Evolutionary conservation across 306 rosid genomes (phyloP).

Genomic region (Cotoneaster glaucophyllus): DNA sequence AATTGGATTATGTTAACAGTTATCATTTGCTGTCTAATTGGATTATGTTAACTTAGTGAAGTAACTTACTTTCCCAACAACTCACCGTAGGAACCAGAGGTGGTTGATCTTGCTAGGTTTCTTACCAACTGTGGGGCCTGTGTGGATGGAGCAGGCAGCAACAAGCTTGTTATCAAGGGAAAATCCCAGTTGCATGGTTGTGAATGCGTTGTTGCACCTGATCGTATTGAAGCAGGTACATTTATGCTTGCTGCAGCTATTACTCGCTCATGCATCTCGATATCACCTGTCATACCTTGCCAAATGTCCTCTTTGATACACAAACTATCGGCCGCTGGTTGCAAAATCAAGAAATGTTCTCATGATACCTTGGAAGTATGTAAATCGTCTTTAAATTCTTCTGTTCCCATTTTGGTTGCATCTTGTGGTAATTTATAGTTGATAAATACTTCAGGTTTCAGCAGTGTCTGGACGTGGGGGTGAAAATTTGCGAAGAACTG

Average conservation of each 20-base stretch:
- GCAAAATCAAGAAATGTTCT: constrained; percentile 21
- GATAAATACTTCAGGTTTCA: constrained; percentile 17
- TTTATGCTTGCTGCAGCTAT: constrained; percentile 34
- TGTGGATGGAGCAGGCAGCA: constrained; percentile 29
- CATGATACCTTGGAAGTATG: constrained; percentile 22
- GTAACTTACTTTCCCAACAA: neutral
- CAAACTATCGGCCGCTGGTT: constrained; percentile 23
- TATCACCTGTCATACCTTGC: constrained; percentile 28
- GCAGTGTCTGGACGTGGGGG: constrained; percentile 7
- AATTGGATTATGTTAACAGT: neutral
- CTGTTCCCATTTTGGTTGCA: neutral
- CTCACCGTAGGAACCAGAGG: constrained; percentile 28
- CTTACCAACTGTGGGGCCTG: constrained; percentile 17
- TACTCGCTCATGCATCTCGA: constrained; percentile 25
- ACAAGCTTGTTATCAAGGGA: constrained; percentile 26
- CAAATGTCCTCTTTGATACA: constrained; percentile 18
- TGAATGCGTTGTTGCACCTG: constrained; percentile 16
- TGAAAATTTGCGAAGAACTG: constrained; percentile 12
- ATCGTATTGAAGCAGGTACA: constrained; percentile 36
- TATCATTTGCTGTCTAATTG: neutral
- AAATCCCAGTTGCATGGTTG: constrained; percentile 19
- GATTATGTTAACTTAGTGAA: neutral
- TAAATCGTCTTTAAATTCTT: neutral
- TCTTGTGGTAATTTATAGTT: neutral
- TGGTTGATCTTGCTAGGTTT: constrained; percentile 24